Evolutionary conservation across 768 basidiomycete species (phyloP).

Genomic region (Tulasnella sp.): DNA sequence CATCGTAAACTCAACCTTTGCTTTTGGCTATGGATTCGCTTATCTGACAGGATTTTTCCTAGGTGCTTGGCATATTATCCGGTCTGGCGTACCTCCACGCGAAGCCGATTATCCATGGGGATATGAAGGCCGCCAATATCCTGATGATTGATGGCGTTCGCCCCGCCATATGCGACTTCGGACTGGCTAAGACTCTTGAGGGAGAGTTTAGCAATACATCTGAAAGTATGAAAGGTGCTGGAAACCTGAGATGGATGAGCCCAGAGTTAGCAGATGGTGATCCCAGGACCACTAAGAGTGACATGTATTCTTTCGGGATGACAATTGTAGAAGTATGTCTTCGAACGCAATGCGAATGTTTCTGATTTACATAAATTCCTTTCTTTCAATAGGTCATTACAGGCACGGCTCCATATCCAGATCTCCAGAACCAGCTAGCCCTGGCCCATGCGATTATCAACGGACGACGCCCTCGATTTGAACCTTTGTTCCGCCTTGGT

Average conservation of each 20-base stretch:
- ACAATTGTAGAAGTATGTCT: neutral
- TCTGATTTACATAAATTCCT: too few species aligned
- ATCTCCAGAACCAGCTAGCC: too few species aligned
- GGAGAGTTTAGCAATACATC: neutral
- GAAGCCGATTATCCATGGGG: neutral
- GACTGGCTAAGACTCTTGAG: neutral
- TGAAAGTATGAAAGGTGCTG: neutral
- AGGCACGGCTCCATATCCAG: too few species aligned
- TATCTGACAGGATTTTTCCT: too few species aligned
- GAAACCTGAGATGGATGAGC: neutral
- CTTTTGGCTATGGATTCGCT: too few species aligned
- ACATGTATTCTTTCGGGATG: neutral
- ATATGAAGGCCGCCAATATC: neutral
- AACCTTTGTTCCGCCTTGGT: too few species aligned
- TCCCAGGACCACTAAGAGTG: neutral
- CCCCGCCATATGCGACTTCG: neutral
- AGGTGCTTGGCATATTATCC: too few species aligned
- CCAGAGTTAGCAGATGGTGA: neutral
- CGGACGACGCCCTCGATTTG: too few species aligned
- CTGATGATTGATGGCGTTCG: neutral
- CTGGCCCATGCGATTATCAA: too few species aligned
- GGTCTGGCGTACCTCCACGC: conserved; percentile 9
- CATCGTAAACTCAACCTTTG: too few species aligned
- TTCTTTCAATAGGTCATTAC: too few species aligned
- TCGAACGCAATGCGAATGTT: too few species aligned